phyloP scores from a whole-genome alignment of 352 stramenopile genomes.

The Phytophthora rubi region DNA sequence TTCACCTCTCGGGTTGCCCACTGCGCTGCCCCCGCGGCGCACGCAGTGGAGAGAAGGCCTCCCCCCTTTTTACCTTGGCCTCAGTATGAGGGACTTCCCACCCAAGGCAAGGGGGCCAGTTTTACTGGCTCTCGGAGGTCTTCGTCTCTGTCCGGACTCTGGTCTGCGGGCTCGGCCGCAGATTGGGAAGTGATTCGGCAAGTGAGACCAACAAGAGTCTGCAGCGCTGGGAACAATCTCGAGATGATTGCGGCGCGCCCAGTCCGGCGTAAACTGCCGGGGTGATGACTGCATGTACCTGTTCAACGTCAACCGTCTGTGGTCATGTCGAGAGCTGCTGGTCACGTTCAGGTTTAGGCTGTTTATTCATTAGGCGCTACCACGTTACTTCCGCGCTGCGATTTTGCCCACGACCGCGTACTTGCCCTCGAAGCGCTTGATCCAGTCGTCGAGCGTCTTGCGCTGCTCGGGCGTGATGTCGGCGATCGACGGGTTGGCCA shows the following conservation, averaged over 20 bases:
- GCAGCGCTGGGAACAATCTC: slow-evolving; percentile 2
- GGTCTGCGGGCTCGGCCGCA: too few species aligned
- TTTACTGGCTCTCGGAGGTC: too few species aligned
- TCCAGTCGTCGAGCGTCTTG: slow-evolving; percentile 94
- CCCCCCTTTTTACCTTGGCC: too few species aligned
- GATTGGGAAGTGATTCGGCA: slow-evolving; percentile 8
- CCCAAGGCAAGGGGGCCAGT: too few species aligned
- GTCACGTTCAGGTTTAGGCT: not conserved
- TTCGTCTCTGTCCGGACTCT: too few species aligned
- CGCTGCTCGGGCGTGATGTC: slow-evolving; percentile 88
- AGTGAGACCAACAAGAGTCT: slow-evolving; percentile 17
- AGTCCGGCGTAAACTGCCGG: slow-evolving; percentile 16
- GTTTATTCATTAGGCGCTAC: slow-evolving; percentile 16
- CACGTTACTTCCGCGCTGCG: slow-evolving; percentile 7
- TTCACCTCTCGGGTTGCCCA: too few species aligned
- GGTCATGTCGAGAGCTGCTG: not conserved
- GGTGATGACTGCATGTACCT: not conserved
- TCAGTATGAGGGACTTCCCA: too few species aligned
- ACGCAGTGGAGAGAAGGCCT: too few species aligned
- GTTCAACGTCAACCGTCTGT: slow-evolving; percentile 15
- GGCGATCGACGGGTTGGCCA: slow-evolving; percentile 83
- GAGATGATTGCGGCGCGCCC: slow-evolving; percentile 4
- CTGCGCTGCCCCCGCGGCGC: too few species aligned
- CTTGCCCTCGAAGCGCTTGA: slow-evolving; percentile 91
- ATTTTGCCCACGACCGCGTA: slow-evolving; percentile 92